Evolutionary conservation across 78 protist genomes (phyloP).

Genomic region (Polysphondylium violaceum): DNA sequence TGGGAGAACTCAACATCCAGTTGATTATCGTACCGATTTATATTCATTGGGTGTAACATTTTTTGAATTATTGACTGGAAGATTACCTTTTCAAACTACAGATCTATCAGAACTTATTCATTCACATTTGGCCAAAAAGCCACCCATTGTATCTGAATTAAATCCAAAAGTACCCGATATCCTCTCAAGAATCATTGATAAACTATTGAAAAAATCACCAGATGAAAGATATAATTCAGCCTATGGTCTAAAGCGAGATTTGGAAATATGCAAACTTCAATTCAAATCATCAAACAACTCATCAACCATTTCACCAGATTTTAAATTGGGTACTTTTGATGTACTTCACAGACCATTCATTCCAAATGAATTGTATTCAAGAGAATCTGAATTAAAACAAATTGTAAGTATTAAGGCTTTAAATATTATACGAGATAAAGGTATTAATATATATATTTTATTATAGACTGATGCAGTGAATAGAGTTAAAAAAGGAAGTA

Average conservation of each 20-base stretch:
- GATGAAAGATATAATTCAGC: slow-evolving; percentile 63
- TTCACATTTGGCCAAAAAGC: slow-evolving; percentile 55
- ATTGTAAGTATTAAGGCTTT: slow-evolving; percentile 11
- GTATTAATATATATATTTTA: neutral
- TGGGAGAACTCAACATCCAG: slow-evolving; percentile 59
- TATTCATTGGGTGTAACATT: slow-evolving; percentile 70
- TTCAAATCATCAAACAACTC: neutral
- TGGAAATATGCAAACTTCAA: slow-evolving; percentile 57
- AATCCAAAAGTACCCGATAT: slow-evolving; percentile 34
- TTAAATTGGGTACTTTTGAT: slow-evolving; percentile 44
- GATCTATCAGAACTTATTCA: slow-evolving; percentile 69
- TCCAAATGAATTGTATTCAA: slow-evolving; percentile 64
- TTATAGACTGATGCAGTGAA: slow-evolving; percentile 10
- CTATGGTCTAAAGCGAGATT: slow-evolving; percentile 60
- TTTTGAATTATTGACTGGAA: slow-evolving; percentile 43
- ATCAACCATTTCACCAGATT: neutral
- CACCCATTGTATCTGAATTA: slow-evolving; percentile 34
- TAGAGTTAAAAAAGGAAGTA: slow-evolving; percentile 58
- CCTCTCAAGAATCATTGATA: slow-evolving; percentile 47
- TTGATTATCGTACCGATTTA: slow-evolving; percentile 19
- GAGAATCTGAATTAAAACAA: slow-evolving; percentile 35
- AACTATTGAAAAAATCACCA: slow-evolving; percentile 63
- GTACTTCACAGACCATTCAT: slow-evolving; percentile 53
- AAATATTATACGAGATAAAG: neutral
- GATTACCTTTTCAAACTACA: slow-evolving; percentile 58